phyloP scores from a whole-genome alignment of 129 eudicot species.

The Flaveria linearis region DNA sequence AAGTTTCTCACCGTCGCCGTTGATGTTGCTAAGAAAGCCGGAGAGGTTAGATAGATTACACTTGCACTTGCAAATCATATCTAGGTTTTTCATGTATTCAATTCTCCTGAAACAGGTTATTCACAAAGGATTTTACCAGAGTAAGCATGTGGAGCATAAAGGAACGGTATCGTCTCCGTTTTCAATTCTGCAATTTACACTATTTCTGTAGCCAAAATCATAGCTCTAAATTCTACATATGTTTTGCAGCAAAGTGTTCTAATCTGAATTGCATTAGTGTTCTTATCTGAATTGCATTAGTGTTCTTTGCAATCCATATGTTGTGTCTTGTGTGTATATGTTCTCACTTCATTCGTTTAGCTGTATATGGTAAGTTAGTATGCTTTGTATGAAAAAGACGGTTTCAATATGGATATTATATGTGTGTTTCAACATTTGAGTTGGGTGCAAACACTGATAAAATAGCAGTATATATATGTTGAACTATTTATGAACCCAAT shows the following conservation, averaged over 20 bases:
- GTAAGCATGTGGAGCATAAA: conserved; percentile 94
- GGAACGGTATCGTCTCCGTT: conserved; percentile 57
- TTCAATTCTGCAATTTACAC: background rate
- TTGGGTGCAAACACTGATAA: background rate
- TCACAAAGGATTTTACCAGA: conserved; percentile 72
- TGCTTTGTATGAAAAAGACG: too few relatives aligned
- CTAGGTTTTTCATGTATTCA: background rate
- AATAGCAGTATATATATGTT: background rate
- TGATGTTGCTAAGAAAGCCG: conserved; percentile 93
- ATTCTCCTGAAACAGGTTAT: conserved; percentile 47
- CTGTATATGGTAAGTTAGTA: too few relatives aligned
- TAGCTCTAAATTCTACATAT: too few relatives aligned
- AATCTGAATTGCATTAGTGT: background rate
- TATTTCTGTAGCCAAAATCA: too few relatives aligned
- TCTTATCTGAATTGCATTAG: background rate
- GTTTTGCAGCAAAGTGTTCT: too few relatives aligned
- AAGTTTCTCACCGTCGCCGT: conserved; percentile 70
- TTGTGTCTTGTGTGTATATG: background rate
- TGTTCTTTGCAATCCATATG: background rate
- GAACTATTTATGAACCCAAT: background rate
- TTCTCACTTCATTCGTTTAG: too few relatives aligned
- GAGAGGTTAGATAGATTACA: conserved; percentile 58
- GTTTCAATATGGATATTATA: too few relatives aligned
- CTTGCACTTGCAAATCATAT: conserved; percentile 1
- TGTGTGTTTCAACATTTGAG: too few relatives aligned